A percentile compares a stretch with the other conserved stretches of the same genome.
phyloP scores from a whole-genome alignment of 1,284 basidiomycete species.

The Tremellales sp. region DNA sequence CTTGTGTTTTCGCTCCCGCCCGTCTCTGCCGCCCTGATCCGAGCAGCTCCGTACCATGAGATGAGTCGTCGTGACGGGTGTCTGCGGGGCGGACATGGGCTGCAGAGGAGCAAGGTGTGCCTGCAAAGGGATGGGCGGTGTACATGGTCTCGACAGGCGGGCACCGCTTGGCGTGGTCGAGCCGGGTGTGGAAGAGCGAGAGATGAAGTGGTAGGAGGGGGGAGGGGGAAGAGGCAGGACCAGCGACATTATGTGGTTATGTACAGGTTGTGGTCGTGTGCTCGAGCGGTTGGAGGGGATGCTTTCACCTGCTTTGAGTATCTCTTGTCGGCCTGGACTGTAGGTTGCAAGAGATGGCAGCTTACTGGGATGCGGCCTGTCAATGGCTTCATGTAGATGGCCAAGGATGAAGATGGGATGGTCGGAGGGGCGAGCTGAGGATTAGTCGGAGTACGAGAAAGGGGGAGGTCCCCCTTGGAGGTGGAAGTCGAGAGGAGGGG shows the following conservation, averaged over 20 bases:
- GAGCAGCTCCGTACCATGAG: constrained; percentile 12
- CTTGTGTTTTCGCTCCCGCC: constrained; percentile 17
- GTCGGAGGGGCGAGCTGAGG: no score
- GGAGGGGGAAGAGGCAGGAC: constrained; percentile 24
- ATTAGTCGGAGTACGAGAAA: no score
- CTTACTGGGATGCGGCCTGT: no score
- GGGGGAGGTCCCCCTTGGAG: no score
- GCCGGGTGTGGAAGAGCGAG: constrained; percentile 17
- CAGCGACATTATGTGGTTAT: constrained; percentile 21
- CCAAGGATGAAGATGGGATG: no score
- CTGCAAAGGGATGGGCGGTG: constrained; percentile 6
- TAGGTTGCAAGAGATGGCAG: no score
- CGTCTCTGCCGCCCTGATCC: constrained; percentile 11
- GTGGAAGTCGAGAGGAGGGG: no score
- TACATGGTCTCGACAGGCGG: constrained; percentile 6
- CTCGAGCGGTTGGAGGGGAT: no score
- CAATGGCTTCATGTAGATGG: no score
- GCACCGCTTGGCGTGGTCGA: constrained; percentile 10
- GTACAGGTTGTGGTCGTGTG: neutral
- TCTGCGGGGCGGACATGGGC: constrained; percentile 43
- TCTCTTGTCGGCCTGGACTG: no score
- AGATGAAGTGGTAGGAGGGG: constrained; percentile 13
- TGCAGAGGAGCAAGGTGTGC: constrained; percentile 12
- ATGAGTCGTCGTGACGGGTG: constrained; percentile 43
- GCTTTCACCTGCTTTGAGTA: no score